phyloP scores from a whole-genome alignment of 352 stramenopile species.

The Globisporangium alternatum region DNA sequence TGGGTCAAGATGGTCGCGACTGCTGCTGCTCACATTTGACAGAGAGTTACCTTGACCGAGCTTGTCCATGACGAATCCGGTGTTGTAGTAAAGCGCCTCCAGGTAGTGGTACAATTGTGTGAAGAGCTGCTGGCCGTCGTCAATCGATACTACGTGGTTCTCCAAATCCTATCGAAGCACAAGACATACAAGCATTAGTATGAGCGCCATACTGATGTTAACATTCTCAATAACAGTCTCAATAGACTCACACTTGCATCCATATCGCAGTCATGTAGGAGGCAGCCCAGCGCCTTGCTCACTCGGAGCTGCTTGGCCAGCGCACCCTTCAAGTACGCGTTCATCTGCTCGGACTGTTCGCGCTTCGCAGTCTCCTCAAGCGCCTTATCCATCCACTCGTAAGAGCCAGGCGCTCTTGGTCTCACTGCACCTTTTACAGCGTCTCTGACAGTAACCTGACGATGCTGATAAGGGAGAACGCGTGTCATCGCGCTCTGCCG shows the following conservation, averaged over 20 bases:
- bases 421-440: neutral
- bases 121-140: neutral
- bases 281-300: neutral
- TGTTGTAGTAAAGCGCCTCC: conserved; percentile 5
- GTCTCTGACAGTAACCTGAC: neutral
- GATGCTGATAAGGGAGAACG: neutral
- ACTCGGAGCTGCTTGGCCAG: neutral
- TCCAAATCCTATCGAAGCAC: neutral
- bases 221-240: too few species aligned
- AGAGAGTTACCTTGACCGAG: neutral
- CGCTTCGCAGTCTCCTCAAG: neutral
- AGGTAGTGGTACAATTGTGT: neutral
- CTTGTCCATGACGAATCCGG: neutral
- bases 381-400: neutral
- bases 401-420: neutral
- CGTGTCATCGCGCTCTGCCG: neutral
- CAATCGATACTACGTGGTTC: neutral
- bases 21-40: neutral
- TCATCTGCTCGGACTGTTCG: neutral
- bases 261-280: neutral
- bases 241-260: too few species aligned
- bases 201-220: neutral
- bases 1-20: neutral
- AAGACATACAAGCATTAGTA: neutral
- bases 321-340: neutral